Base-by-base conservation (phyloP, 2,329 filamentous ascomycete genomes). In the Aspergillus terreus region DNA sequence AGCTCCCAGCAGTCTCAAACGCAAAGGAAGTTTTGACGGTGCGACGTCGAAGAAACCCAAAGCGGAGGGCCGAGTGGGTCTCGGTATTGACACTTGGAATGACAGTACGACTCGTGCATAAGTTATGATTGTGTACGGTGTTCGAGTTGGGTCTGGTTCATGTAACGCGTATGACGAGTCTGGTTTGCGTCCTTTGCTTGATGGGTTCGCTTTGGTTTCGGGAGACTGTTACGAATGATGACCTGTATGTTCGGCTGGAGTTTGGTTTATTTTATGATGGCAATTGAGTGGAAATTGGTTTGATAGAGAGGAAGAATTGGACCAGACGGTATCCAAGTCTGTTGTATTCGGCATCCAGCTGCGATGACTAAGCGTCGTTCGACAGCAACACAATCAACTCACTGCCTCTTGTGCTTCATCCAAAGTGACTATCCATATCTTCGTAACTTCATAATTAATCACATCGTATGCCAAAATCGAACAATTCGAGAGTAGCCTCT, bases 1-100 rank as follows among this genome's bases (percentile, higher is more conserved):
- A 19, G 50, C 60, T 43, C 33, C 55, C 36, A 47, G 44, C 51
- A 52, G 52, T 38, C 56, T 64, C 30, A 76, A 76, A 64, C 70
- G 73, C 53, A 73, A 73, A 59, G 68, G 64, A 51, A 70, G 63
- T 58, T 68, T 65, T 56, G 67, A 67, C 38, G 69, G 69, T 61
- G 50, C 51, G 50, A 57, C 64, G 36, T 63, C 70, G 12, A 85
- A 84, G 70, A 79, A 78, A 62, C 68, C 76, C 25, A 77, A 78
- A 57, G 63, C 73, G 51, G 71, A 71, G 57, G 74, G 75, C 30
- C 71, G 71, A 49, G 73, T 83, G 64, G 82, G 82, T 50, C 68
- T 84, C 46, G 81, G 82, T 46, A 83, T 84, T 66, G 77, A 77
- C 44, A 70, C 65, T 47, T 73, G 62, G 64, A 53, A 63, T 35